A percentile compares a stretch with the other conserved stretches of the same genome.
These are phyloP conservation scores for Fusarium palustre DNA, from an alignment of 2,329 filamentous ascomycete genomes.

Conservation along the genomic window DNA sequence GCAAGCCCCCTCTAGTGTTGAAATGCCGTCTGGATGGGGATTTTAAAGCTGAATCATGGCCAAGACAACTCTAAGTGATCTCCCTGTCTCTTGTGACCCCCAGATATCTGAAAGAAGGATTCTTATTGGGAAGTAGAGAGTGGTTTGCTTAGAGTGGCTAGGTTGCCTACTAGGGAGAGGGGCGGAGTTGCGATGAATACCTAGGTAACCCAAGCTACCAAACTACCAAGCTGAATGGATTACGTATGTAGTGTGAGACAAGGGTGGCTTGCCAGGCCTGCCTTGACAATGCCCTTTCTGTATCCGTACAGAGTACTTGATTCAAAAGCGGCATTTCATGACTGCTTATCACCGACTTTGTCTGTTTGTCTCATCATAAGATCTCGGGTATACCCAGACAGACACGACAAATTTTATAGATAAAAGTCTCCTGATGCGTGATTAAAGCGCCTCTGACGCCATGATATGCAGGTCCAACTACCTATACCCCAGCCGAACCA, in stretches of 20 bases:
- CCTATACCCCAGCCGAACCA: too few relatives aligned
- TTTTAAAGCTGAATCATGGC: constrained; percentile 13
- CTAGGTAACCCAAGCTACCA: background rate
- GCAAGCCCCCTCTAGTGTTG: constrained; percentile 12
- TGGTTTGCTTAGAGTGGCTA: constrained; percentile 14
- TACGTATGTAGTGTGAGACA: constrained; percentile 20
- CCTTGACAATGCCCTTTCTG: too few relatives aligned
- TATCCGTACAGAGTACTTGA: too few relatives aligned
- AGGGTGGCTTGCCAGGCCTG: constrained; percentile 8
- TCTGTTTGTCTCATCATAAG: background rate
- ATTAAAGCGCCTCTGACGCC: background rate
- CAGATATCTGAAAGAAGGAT: background rate
- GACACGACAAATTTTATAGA: background rate
- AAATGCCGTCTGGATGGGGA: background rate
- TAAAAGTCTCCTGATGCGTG: background rate
- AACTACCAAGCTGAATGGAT: constrained; percentile 20
- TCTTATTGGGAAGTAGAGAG: constrained; percentile 8
- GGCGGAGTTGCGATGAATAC: constrained; percentile 17
- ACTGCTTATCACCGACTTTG: background rate
- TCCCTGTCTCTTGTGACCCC: constrained; percentile 22
- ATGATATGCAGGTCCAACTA: constrained; percentile 17
- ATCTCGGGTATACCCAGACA: background rate
- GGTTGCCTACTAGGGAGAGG: constrained; percentile 5
- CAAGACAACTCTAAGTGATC: constrained; percentile 19
- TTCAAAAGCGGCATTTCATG: too few relatives aligned